Evolutionary conservation across 305 asterid species (phyloP).

Genomic region (Andrographis paniculata): DNA sequence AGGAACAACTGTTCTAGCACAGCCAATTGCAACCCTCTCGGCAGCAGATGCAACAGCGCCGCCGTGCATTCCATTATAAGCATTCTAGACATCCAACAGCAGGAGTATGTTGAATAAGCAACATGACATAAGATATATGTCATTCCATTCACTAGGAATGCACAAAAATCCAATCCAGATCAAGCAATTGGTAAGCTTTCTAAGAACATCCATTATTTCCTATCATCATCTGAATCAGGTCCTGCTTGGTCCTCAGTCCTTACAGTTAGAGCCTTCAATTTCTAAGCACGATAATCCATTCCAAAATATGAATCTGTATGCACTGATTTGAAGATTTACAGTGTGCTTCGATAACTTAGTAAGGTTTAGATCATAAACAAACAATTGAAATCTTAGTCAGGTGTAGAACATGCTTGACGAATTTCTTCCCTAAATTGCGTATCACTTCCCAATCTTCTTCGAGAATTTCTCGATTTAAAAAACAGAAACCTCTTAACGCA

Average conservation of each 20-base stretch:
- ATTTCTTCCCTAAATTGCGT: too few relatives aligned
- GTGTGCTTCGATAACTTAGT: too few relatives aligned
- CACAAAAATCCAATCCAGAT: background rate
- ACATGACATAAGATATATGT: background rate
- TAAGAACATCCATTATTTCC: too few relatives aligned
- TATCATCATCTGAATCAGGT: background rate
- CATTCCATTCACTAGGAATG: background rate
- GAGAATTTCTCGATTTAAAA: too few relatives aligned
- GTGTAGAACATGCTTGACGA: too few relatives aligned
- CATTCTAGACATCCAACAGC: constrained; percentile 27
- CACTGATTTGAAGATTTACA: too few relatives aligned
- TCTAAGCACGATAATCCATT: background rate
- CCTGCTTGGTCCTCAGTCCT: background rate
- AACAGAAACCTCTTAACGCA: background rate
- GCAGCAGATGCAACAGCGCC: constrained; percentile 71
- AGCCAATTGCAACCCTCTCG: constrained; percentile 56
- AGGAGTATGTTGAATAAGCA: background rate
- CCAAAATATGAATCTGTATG: too few relatives aligned
- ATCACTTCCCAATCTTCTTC: too few relatives aligned
- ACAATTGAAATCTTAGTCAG: too few relatives aligned
- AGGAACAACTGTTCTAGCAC: constrained; percentile 71
- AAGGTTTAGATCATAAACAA: too few relatives aligned
- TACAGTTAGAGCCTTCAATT: background rate
- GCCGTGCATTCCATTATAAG: constrained; percentile 65
- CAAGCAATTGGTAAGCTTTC: too few relatives aligned